Evolutionary conservation across 2,329 filamentous ascomycete genomes (phyloP).

Genomic region (Curvularia spicifera): DNA sequence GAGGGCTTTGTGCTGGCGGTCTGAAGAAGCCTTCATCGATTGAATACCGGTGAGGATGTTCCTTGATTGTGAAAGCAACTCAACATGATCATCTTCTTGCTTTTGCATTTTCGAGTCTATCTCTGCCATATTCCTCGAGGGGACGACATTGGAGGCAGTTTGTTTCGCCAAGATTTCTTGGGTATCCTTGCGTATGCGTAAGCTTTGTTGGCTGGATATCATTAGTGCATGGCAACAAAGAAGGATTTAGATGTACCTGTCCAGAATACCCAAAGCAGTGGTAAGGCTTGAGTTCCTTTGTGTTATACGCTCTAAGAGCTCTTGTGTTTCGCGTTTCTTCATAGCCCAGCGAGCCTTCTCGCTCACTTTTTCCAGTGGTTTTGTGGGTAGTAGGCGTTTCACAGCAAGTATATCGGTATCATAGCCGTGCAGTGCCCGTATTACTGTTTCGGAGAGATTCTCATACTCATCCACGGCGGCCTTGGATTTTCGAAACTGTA

Average conservation of each 20-base stretch:
- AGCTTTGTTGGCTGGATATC: neutral
- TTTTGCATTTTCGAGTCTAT: neutral
- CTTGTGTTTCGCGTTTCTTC: neutral
- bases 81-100: neutral
- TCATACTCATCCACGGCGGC: neutral
- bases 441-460: neutral
- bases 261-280: neutral
- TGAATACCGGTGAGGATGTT: neutral
- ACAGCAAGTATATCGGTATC: neutral
- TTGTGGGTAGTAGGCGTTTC: neutral
- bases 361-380: neutral
- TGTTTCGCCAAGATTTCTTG: neutral
- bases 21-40: neutral
- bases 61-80: neutral
- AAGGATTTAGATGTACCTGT: neutral
- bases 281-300: neutral
- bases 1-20: neutral
- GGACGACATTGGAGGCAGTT: neutral
- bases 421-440: neutral
- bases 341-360: neutral
- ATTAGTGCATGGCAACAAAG: neutral
- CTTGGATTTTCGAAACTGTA: neutral
- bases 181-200: constrained; percentile 3
- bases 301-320: neutral
- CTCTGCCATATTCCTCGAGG: neutral